These are phyloP conservation scores for Sistotremastrum suecicum DNA, from an alignment of 768 basidiomycete species.

Conservation along the genomic window DNA sequence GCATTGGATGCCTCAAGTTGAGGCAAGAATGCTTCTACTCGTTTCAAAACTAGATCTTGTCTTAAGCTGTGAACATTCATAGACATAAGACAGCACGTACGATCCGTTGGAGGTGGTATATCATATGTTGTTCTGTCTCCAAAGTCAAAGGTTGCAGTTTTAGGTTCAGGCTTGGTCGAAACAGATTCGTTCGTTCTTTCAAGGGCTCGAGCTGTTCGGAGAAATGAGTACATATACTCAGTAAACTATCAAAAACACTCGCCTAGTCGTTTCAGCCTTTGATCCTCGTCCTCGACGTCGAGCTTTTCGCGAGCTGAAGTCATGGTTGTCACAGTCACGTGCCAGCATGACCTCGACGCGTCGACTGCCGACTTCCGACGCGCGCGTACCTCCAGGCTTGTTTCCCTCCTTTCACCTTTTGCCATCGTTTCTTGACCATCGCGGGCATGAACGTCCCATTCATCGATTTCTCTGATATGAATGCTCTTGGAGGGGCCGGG, in stretches of 20 bases:
- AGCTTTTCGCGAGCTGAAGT: constrained; percentile 14
- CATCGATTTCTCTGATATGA: too few relatives aligned
- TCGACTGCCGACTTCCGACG: too few relatives aligned
- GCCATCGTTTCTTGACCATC: too few relatives aligned
- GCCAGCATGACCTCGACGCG: too few relatives aligned
- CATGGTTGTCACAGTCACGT: too few relatives aligned
- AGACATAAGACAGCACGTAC: constrained; percentile 20
- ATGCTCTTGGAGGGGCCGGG: too few relatives aligned
- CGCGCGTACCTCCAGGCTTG: too few relatives aligned
- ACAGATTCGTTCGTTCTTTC: background rate
- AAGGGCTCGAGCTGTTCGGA: constrained; percentile 5
- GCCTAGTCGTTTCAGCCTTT: constrained; percentile 29
- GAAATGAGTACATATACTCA: constrained; percentile 16
- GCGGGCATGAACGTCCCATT: too few relatives aligned
- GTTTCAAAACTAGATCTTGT: constrained; percentile 39
- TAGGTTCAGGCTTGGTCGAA: background rate
- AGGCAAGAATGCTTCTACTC: constrained; percentile 55
- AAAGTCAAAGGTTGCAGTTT: constrained; percentile 19
- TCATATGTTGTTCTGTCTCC: constrained; percentile 23
- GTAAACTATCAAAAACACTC: constrained; percentile 11
- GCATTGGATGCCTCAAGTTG: constrained; percentile 52
- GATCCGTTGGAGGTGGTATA: constrained; percentile 31
- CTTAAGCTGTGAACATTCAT: background rate
- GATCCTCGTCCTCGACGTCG: constrained; percentile 35
- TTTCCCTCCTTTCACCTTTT: too few relatives aligned